phyloP scores from a whole-genome alignment of 768 basidiomycete genomes.

The Leccinellum rugosiceps region DNA sequence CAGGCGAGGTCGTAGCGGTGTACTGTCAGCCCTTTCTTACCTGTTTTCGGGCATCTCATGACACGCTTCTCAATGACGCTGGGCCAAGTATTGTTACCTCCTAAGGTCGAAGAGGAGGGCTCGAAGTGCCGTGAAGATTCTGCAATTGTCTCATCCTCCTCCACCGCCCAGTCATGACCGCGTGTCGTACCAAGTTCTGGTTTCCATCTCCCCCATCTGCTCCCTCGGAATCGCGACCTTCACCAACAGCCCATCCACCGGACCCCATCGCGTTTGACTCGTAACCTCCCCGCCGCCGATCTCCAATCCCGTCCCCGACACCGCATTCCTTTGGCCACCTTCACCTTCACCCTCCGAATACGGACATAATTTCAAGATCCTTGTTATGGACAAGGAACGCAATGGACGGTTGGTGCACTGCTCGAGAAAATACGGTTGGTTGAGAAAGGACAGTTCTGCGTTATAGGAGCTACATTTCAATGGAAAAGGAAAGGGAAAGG shows the following conservation, averaged over 20 bases:
- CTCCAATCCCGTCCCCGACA: conserved; percentile 24
- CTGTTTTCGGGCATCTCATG: no score
- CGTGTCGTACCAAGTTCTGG: conserved; percentile 19
- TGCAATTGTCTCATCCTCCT: conserved; percentile 22
- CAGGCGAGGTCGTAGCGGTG: no score
- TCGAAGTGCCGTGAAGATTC: neutral
- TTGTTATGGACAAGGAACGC: conserved; percentile 45
- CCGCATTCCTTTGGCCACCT: conserved; percentile 45
- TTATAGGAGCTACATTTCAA: conserved; percentile 41
- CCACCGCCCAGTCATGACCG: conserved; percentile 23
- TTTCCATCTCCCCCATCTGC: conserved; percentile 30
- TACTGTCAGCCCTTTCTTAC: no score
- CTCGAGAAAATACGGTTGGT: conserved; percentile 41
- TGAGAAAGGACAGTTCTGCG: conserved; percentile 25
- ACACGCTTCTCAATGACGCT: no score
- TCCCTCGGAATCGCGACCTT: conserved; percentile 11
- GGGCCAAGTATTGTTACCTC: no score
- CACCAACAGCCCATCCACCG: conserved; percentile 19
- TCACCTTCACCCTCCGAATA: conserved; percentile 48
- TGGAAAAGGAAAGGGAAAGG: conserved; percentile 65
- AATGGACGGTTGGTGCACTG: conserved; percentile 37
- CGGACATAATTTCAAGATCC: conserved; percentile 56
- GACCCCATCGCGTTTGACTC: conserved; percentile 29
- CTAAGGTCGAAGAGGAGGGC: no score
- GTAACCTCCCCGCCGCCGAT: conserved; percentile 7